A percentile compares a stretch with the other conserved stretches of the same genome.
Conservation (phyloP, 2,329 filamentous ascomycete genomes). For the Trichophyton simii region DNA sequence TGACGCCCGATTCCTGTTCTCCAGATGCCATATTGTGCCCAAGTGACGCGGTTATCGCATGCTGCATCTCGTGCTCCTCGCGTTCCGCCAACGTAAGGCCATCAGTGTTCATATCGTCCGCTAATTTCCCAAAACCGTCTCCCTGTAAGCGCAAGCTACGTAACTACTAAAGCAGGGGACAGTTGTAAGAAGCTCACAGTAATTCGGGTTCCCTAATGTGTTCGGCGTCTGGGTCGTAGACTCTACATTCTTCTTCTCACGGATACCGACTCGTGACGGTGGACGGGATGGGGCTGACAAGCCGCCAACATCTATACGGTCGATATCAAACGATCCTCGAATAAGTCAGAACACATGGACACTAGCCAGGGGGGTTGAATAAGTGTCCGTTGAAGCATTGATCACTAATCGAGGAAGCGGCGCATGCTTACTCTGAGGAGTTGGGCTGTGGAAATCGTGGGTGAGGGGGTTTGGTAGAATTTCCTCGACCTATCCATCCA, state of each 20-base stretch:
- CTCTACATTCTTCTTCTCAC: slow-evolving; percentile 3
- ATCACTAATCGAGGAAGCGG: not conserved
- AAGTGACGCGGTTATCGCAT: slow-evolving; percentile 37
- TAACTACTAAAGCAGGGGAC: not conserved
- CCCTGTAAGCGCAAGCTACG: not conserved
- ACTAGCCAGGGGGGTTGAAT: not conserved
- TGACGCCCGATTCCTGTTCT: slow-evolving; percentile 44
- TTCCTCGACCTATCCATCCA: not conserved
- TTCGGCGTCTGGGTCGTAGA: not conserved
- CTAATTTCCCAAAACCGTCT: not conserved
- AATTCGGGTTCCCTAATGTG: not conserved
- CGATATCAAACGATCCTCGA: slow-evolving; percentile 12
- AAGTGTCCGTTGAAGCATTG: not conserved
- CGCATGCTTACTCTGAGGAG: slow-evolving; percentile 8
- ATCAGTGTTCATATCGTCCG: not conserved
- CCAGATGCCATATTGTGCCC: slow-evolving; percentile 19
- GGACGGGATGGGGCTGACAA: slow-evolving; percentile 35
- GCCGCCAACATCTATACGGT: slow-evolving; percentile 18
- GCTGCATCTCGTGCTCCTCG: slow-evolving; percentile 34
- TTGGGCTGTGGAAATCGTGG: slow-evolving; percentile 2
- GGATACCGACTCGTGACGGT: slow-evolving; percentile 32
- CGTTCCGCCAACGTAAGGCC: slow-evolving; percentile 29
- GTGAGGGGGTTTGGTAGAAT: not conserved
- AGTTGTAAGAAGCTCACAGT: not conserved
- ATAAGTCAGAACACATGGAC: slow-evolving; percentile 3